A percentile compares a stretch with the other conserved stretches of the same genome.
These are phyloP conservation scores for Hericium alpestre DNA, from an alignment of 768 basidiomycete species.

Conservation along the genomic window DNA sequence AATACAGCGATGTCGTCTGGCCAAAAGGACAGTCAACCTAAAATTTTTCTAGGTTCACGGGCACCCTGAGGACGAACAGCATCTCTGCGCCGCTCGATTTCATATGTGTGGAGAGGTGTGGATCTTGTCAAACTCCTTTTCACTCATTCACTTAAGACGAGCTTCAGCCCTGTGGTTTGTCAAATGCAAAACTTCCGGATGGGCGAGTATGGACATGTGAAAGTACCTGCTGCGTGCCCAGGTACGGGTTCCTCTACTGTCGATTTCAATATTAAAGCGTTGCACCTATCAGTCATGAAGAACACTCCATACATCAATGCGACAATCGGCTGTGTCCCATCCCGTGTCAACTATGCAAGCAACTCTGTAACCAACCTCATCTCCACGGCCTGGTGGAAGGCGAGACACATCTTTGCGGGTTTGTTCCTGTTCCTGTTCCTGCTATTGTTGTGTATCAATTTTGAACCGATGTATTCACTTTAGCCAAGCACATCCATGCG, in stretches of 20 bases:
- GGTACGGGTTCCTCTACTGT: neutral
- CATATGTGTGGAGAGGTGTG: slow-evolving; percentile 48
- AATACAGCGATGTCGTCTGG: neutral
- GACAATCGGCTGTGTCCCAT: slow-evolving; percentile 43
- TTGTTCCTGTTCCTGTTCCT: slow-evolving; percentile 6
- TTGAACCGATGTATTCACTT: neutral
- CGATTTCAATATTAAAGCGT: neutral
- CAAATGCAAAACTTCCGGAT: neutral
- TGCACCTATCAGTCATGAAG: slow-evolving; percentile 27
- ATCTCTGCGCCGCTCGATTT: slow-evolving; percentile 39
- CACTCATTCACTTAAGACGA: neutral
- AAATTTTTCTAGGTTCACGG: slow-evolving; percentile 27
- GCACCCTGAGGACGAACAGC: slow-evolving; percentile 38
- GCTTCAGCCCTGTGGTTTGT: slow-evolving; percentile 10
- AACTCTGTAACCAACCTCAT: slow-evolving; percentile 40
- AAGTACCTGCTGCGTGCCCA: slow-evolving; percentile 4
- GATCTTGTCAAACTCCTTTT: neutral
- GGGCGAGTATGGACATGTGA: slow-evolving; percentile 7
- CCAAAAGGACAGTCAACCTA: neutral
- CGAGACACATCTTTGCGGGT: slow-evolving; percentile 50
- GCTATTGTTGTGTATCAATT: neutral
- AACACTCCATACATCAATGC: slow-evolving; percentile 39
- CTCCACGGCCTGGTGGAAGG: slow-evolving; percentile 39
- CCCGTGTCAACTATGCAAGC: slow-evolving; percentile 43
- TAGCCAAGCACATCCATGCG: slow-evolving; percentile 45